Conservation (phyloP, 768 basidiomycete species). For the Tricholomella constricta region DNA sequence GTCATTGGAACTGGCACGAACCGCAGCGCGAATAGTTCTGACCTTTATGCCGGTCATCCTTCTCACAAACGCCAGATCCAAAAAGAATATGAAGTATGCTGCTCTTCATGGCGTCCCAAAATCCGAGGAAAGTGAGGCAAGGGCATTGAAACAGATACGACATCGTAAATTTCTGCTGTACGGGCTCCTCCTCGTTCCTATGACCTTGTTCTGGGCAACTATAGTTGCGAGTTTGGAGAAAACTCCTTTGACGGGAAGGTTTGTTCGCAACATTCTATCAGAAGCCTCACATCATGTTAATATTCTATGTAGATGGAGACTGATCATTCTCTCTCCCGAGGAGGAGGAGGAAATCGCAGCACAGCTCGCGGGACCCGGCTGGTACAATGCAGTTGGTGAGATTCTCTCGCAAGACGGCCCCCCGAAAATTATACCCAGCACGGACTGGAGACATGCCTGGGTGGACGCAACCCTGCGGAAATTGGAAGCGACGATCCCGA, state of each 20-base stretch:
- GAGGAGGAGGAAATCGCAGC: slow-evolving; percentile 90
- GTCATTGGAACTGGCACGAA: slow-evolving; percentile 71
- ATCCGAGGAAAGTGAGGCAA: slow-evolving; percentile 54
- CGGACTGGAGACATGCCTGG: slow-evolving; percentile 93
- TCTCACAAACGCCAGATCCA: slow-evolving; percentile 55
- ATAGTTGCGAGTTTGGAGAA: slow-evolving; percentile 73
- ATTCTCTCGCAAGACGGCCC: slow-evolving; percentile 71
- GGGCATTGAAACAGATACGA: slow-evolving; percentile 49
- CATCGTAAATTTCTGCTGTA: slow-evolving; percentile 52
- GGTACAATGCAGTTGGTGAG: slow-evolving; percentile 82
- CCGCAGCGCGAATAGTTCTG: slow-evolving; percentile 68
- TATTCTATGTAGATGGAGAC: slow-evolving; percentile 63
- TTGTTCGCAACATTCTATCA: slow-evolving; percentile 22
- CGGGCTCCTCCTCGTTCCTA: slow-evolving; percentile 61
- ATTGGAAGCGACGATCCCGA: slow-evolving; percentile 75
- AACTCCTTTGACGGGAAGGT: slow-evolving; percentile 88
- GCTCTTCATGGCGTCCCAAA: slow-evolving; percentile 52
- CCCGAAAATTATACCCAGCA: slow-evolving; percentile 62
- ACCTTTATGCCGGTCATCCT: slow-evolving; percentile 75
- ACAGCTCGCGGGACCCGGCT: slow-evolving; percentile 80
- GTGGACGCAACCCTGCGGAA: slow-evolving; percentile 75
- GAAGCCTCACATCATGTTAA: background rate
- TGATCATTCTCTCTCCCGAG: slow-evolving; percentile 88
- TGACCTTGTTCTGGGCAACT: slow-evolving; percentile 63
- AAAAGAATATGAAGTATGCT: slow-evolving; percentile 50